These are phyloP conservation scores for Wilhelminamyces savonicus DNA, from an alignment of 805 yeast genomes.

Conservation along the genomic window DNA sequence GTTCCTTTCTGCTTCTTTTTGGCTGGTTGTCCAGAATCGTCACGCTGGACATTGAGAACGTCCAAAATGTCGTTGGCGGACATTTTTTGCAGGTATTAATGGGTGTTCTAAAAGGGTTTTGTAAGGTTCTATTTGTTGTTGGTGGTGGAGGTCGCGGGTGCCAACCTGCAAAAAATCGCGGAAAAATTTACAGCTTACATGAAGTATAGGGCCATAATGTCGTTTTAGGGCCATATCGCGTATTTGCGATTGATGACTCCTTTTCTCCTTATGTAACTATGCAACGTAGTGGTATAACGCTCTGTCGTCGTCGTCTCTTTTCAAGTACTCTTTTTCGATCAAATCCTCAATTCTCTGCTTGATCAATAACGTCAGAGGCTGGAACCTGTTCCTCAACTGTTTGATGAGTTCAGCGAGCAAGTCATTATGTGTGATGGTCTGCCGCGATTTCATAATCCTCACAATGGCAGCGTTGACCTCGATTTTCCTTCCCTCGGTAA, in stretches of 20 bases:
- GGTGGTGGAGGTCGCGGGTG: no score
- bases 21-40: conserved; percentile 32
- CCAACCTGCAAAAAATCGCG: no score
- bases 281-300: conserved; percentile 66
- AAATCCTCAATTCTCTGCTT: conserved; percentile 69
- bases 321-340: conserved; percentile 75
- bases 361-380: conserved; percentile 60
- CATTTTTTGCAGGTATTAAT: no score
- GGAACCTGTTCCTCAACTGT: conserved; percentile 57
- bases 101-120: no score
- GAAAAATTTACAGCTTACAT: no score
- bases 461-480: conserved; percentile 84
- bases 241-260: no score
- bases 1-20: conserved; percentile 34
- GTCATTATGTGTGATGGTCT: conserved; percentile 53
- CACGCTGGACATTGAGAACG: conserved; percentile 62
- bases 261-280: conserved; percentile 8
- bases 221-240: no score
- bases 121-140: no score
- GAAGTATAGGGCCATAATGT: no score
- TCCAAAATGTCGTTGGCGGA: conserved; percentile 59
- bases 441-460: conserved; percentile 77
- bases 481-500: conserved; percentile 57
- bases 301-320: conserved; percentile 58
- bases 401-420: conserved; percentile 60